Evolutionary conservation across 495 filamentous ascomycete species (phyloP).

Genomic region (Penicillium cataractarum): DNA sequence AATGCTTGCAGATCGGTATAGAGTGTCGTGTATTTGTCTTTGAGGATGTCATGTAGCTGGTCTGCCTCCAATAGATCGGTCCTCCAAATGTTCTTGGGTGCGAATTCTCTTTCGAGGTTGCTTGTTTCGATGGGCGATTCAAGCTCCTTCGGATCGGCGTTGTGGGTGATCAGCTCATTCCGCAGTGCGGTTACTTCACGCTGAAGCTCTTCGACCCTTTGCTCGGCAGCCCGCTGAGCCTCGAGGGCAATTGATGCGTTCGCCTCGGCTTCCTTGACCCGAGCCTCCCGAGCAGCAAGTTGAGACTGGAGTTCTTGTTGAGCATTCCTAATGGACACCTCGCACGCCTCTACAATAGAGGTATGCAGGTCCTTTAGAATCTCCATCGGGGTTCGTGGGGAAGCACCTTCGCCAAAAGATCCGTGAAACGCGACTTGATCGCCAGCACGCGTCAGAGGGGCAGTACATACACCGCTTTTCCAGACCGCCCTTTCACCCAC

Average conservation of each 20-base stretch:
- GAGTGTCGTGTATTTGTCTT: conserved; percentile 37
- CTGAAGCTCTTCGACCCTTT: conserved; percentile 31
- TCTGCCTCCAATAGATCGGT: conserved; percentile 10
- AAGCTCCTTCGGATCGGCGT: conserved; percentile 16
- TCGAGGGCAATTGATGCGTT: conserved; percentile 27
- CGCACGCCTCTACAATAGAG: conserved; percentile 35
- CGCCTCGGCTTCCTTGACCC: conserved; percentile 25
- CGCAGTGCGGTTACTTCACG: conserved; percentile 28
- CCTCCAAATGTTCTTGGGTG: conserved; percentile 29
- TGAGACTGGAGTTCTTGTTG: conserved; percentile 33
- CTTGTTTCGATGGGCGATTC: conserved; percentile 8
- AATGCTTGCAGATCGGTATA: conserved; percentile 37
- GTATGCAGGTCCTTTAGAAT: conserved; percentile 40
- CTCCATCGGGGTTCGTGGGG: conserved; percentile 34
- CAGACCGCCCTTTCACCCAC: conserved; percentile 12
- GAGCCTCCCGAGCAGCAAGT: conserved; percentile 27
- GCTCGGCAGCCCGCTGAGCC: conserved; percentile 23
- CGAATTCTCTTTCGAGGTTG: conserved; percentile 35
- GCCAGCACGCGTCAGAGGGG: conserved; percentile 16
- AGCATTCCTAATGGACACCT: conserved; percentile 38
- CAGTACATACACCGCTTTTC: conserved; percentile 12
- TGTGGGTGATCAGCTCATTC: conserved; percentile 26
- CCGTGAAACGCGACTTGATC: conserved; percentile 10
- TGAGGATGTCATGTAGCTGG: conserved; percentile 20
- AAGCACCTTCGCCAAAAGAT: background rate